These are phyloP conservation scores for Lachnum nothofagi DNA, from an alignment of 2,329 filamentous ascomycete species.

Conservation along the genomic window DNA sequence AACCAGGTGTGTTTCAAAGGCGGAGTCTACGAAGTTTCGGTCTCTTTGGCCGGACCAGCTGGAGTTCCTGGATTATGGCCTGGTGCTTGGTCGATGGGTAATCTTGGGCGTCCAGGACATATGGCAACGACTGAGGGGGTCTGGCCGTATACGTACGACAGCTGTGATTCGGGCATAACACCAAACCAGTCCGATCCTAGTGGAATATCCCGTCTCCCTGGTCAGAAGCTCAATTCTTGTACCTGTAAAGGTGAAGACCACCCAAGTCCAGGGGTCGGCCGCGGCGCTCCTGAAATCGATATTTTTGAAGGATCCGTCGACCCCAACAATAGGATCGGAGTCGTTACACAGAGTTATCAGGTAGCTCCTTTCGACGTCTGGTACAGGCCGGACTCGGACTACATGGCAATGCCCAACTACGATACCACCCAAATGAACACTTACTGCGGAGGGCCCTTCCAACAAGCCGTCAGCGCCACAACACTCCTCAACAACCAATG, in stretches of 20 bases:
- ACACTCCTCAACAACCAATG: constrained; percentile 50
- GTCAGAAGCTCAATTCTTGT: constrained; percentile 63
- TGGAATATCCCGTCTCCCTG: constrained; percentile 60
- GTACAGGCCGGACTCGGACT: constrained; percentile 49
- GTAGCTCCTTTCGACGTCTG: constrained; percentile 38
- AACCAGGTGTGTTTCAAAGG: constrained; percentile 52
- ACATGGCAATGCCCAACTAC: constrained; percentile 46
- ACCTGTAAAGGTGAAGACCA: constrained; percentile 60
- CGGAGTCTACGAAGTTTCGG: constrained; percentile 47
- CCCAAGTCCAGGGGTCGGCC: constrained; percentile 57
- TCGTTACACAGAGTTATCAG: constrained; percentile 35
- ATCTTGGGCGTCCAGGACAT: constrained; percentile 48
- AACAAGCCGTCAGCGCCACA: constrained; percentile 52
- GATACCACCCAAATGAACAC: constrained; percentile 44
- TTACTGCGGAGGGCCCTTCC: constrained; percentile 50
- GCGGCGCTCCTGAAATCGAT: constrained; percentile 66
- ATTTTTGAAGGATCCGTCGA: constrained; percentile 57
- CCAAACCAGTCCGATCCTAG: constrained; percentile 63
- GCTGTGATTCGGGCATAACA: constrained; percentile 60
- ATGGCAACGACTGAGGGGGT: constrained; percentile 47
- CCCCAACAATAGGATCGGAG: constrained; percentile 32
- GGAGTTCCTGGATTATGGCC: constrained; percentile 48
- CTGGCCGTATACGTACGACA: constrained; percentile 51
- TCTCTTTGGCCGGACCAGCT: constrained; percentile 47
- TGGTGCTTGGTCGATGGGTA: constrained; percentile 50